phyloP scores from a whole-genome alignment of 2,329 filamentous ascomycete species.

The Rhynchosporium agropyri region DNA sequence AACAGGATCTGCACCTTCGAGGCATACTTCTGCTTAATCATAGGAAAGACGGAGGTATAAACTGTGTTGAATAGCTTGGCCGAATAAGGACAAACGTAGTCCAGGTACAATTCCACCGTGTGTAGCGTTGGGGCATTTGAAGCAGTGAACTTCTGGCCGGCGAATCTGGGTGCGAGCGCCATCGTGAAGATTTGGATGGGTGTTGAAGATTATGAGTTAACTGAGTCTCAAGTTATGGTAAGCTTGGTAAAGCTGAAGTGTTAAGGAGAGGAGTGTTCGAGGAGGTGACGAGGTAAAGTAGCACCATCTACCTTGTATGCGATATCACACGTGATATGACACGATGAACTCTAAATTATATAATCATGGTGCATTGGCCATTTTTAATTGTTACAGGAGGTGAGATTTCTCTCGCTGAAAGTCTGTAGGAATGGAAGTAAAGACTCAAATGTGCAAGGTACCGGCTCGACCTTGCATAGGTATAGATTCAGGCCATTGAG shows the following conservation, averaged over 20 bases:
- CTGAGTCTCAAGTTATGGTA: not conserved
- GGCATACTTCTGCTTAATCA: slow-evolving; percentile 62
- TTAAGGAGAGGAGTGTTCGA: not conserved
- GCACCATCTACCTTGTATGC: not conserved
- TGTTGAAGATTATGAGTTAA: not conserved
- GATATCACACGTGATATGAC: slow-evolving; percentile 1
- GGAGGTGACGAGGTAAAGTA: slow-evolving; percentile 6
- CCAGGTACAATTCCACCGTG: slow-evolving; percentile 71
- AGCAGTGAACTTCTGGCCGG: slow-evolving; percentile 64
- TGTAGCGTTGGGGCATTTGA: slow-evolving; percentile 52
- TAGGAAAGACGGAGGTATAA: slow-evolving; percentile 64
- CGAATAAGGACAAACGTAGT: slow-evolving; percentile 86
- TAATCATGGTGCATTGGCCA: not conserved
- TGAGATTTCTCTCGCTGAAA: too few species aligned
- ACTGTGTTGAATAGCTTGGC: slow-evolving; percentile 75
- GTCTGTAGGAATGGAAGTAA: too few species aligned
- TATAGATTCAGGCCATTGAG: too few species aligned
- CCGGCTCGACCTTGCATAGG: too few species aligned
- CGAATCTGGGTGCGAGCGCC: slow-evolving; percentile 78
- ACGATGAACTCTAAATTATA: not conserved
- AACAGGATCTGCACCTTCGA: slow-evolving; percentile 73
- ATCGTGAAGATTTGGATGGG: slow-evolving; percentile 48
- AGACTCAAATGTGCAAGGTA: too few species aligned
- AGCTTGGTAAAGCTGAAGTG: not conserved
- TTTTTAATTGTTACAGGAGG: not conserved